Evolutionary conservation across 2,329 filamentous ascomycete genomes (phyloP).

Genomic region (Fusarium penzigii): DNA sequence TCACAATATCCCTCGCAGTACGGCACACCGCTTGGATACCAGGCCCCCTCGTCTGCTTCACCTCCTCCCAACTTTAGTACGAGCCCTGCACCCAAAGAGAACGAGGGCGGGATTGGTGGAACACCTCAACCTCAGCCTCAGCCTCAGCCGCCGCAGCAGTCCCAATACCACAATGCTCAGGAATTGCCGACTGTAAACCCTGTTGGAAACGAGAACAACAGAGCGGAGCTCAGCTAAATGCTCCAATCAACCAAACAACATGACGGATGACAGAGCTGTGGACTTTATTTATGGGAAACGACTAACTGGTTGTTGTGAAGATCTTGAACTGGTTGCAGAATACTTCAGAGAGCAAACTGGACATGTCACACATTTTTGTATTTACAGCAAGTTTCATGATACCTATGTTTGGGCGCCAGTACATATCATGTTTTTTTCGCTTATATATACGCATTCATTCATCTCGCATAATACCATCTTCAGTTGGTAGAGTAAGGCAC

Average conservation of each 20-base stretch:
- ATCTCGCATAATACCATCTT: neutral
- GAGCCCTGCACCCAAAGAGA: conserved; percentile 30
- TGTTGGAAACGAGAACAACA: conserved; percentile 34
- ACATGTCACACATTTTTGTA: neutral
- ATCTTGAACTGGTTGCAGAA: neutral
- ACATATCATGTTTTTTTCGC: neutral
- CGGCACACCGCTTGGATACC: conserved; percentile 19
- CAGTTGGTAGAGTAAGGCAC: too few relatives aligned
- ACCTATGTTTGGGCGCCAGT: neutral
- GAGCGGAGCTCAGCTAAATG: conserved; percentile 33
- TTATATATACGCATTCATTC: neutral
- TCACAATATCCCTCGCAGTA: conserved; percentile 25
- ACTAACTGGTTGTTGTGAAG: neutral
- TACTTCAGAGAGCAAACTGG: neutral
- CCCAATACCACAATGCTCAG: conserved; percentile 14
- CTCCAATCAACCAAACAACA: neutral
- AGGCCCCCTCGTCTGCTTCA: conserved; percentile 20
- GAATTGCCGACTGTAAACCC: conserved; percentile 33
- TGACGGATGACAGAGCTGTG: conserved; percentile 3
- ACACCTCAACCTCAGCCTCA: neutral
- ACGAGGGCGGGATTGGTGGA: conserved; percentile 3
- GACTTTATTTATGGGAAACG: conserved; percentile 1
- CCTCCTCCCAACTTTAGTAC: conserved; percentile 33
- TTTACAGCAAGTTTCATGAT: neutral
- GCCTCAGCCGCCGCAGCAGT: conserved; percentile 7